Evolutionary conservation across 371 early-diverging fungal genomes (phyloP).

Genomic region (Zopfochytrium polystomum): DNA sequence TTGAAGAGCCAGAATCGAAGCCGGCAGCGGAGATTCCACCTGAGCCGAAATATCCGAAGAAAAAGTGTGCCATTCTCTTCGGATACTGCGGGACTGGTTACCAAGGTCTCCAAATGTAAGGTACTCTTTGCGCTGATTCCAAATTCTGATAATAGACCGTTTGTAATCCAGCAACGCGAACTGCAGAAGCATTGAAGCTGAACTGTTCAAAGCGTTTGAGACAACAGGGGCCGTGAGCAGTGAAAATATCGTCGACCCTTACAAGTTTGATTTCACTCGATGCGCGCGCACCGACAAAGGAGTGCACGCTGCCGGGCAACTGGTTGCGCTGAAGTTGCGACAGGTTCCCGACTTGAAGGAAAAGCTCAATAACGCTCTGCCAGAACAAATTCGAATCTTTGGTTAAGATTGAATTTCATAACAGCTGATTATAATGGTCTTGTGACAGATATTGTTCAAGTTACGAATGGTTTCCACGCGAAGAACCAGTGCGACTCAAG

Average conservation of each 20-base stretch:
- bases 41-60: no score
- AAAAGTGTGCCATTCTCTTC: slow-evolving; percentile 65
- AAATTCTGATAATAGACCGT: neutral
- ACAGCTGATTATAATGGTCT: neutral
- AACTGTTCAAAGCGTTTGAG: slow-evolving; percentile 42
- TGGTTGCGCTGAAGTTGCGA: slow-evolving; percentile 88
- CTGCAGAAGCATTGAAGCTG: slow-evolving; percentile 37
- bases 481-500: slow-evolving; percentile 90
- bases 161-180: slow-evolving; percentile 24
- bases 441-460: slow-evolving; percentile 62
- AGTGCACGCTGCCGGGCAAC: slow-evolving; percentile 97
- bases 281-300: slow-evolving; percentile 99
- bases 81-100: slow-evolving; percentile 94
- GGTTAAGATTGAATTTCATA: slow-evolving; percentile 44
- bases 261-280: slow-evolving; percentile 70
- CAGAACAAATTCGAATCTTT: slow-evolving; percentile 83
- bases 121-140: neutral
- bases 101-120: slow-evolving; percentile 86
- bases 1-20: no score
- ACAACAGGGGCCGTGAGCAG: slow-evolving; percentile 34
- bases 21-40: no score
- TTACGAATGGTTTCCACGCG: slow-evolving; percentile 81
- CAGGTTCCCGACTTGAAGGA: slow-evolving; percentile 65
- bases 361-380: slow-evolving; percentile 72
- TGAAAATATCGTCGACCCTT: slow-evolving; percentile 38